Base-by-base conservation (phyloP, 2,329 filamentous ascomycete genomes). In the Colletotrichum tropicale region DNA sequence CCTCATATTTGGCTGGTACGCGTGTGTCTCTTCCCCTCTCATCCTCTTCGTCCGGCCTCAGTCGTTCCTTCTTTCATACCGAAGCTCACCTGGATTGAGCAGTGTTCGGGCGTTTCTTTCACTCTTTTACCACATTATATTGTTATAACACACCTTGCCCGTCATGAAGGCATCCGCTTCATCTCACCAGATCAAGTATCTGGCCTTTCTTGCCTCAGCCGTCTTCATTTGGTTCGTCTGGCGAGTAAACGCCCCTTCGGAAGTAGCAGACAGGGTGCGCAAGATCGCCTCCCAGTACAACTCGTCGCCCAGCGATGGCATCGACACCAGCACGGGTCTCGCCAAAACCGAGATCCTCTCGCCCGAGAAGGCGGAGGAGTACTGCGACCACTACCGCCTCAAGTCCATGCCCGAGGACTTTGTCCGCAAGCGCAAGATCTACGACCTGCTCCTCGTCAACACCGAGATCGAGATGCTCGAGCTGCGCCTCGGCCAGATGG, bases 391-490 rank as follows among this genome's bases (percentile, higher is more conserved):
- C 9, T 83, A 87, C 74, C 84, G 85, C 32, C 87, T 86, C 84
- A 76, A 80, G 43, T 82, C 83, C 4, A 87, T 83, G 77, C 74
- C 77, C 24, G 52, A 64, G 9, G 62, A 72, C 16, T 61, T 75
- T n/a, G 77, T 75, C 21, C 71, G 75, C 21, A 78, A 80, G 62
- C 87, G 90, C 66, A 91, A 90, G 80, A 84, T 92, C 36, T 92
- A 91, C 81, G 92, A 94, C 80, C 85, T 94, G 3, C 86, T 92
- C 79, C 89, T 93, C 86, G 83, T 93, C 78, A 92, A 91, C 78
- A 89, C 87, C 4, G 92, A 93, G 83, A 85, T 93, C 15, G 92
- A 93, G 83, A 92, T 91, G 87, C 86, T 94, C 56, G 92, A 94
- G 81, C 90, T 94, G 64, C 89, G 91, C 13, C 85, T 94, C 5